Percentiles rank a stretch among this genome's conserved stretches.
phyloP scores from a whole-genome alignment of 441 rosid species.

The Mallotus japonicus region DNA sequence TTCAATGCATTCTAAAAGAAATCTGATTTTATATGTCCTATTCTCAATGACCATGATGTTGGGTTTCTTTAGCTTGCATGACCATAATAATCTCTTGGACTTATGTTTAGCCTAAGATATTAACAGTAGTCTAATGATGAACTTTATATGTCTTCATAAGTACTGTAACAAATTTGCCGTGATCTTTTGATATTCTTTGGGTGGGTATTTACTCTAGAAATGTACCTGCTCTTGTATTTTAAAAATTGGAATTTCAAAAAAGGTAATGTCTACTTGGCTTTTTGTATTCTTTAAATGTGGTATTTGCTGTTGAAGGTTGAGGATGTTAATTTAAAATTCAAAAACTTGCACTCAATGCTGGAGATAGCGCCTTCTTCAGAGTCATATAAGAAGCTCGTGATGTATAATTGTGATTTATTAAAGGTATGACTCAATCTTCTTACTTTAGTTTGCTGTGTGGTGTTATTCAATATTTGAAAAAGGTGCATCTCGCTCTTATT shows the following conservation, averaged over 20 bases:
- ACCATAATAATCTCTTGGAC: neutral
- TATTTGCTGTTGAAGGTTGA: constrained; percentile 48
- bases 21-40: neutral
- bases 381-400: constrained; percentile 59
- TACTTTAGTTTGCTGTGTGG: neutral
- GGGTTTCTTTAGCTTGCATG: neutral
- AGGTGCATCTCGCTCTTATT: neutral
- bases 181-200: neutral
- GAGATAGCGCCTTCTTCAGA: constrained; percentile 48
- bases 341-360: constrained; percentile 51
- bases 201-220: neutral
- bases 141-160: neutral
- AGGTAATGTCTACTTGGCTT: constrained; percentile 12
- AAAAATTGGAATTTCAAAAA: neutral
- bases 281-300: constrained; percentile 20
- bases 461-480: constrained; percentile 3
- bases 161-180: neutral
- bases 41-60: neutral
- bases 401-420: constrained; percentile 41
- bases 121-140: neutral
- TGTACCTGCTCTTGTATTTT: neutral
- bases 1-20: neutral
- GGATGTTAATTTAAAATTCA: constrained; percentile 53
- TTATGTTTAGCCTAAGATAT: constrained; percentile 1
- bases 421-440: constrained; percentile 47